Evolutionary conservation across 345 rosid species (phyloP).

Genomic region (sweet orange (Citrus sinensis)): DNA sequence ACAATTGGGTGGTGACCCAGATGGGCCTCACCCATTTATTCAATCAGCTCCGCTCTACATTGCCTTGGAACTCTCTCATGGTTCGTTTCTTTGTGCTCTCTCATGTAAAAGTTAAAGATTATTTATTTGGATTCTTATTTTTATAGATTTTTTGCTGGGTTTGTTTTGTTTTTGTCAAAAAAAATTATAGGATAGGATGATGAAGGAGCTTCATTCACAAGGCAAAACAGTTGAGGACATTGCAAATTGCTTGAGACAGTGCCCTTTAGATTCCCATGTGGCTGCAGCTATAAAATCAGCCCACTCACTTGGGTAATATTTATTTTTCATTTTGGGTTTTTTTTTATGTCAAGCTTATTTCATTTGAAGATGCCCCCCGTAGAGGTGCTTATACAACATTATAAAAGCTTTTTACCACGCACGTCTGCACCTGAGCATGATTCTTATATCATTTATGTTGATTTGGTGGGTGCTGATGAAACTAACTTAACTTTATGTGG

Average conservation of each 20-base stretch:
- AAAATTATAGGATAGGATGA: conserved; percentile 67
- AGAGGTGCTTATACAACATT: too few relatives aligned
- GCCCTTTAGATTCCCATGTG: conserved; percentile 44
- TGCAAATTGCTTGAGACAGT: conserved; percentile 49
- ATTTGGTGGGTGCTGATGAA: neutral
- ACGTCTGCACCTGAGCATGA: too few relatives aligned
- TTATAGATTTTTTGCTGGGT: neutral
- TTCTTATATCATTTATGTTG: neutral
- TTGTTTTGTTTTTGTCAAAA: neutral
- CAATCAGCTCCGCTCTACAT: conserved; percentile 51
- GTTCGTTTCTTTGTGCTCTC: conserved; percentile 23
- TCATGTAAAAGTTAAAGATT: neutral
- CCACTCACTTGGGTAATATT: conserved; percentile 47
- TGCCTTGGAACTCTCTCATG: conserved; percentile 90
- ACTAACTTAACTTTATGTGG: neutral
- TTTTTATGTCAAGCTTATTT: neutral
- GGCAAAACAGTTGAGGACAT: conserved; percentile 61
- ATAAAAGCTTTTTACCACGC: too few relatives aligned
- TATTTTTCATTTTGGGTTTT: neutral
- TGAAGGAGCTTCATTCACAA: conserved; percentile 71
- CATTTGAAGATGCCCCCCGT: too few relatives aligned
- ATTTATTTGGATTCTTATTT: neutral
- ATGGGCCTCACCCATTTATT: conserved; percentile 76
- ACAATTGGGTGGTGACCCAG: conserved; percentile 69
- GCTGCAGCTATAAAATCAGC: conserved; percentile 55